phyloP scores from a whole-genome alignment of 345 rosid species.

The Lepidium sativum region DNA sequence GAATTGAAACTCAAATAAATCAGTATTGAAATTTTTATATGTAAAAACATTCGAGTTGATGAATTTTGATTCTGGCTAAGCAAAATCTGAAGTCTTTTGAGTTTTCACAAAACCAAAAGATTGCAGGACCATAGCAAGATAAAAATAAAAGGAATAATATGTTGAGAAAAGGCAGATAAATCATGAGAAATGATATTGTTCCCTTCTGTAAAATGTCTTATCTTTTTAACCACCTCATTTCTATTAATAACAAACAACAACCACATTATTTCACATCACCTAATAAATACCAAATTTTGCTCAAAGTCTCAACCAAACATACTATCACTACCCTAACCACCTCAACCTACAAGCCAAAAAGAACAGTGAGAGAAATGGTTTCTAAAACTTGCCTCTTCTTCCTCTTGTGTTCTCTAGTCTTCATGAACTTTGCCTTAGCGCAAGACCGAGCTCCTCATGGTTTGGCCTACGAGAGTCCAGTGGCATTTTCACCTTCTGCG shows the following conservation, averaged over 20 bases:
- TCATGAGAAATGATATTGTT: conserved; percentile 43
- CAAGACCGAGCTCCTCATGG: conserved; percentile 95
- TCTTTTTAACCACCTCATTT: conserved; percentile 17
- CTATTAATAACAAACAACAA: conserved; percentile 45
- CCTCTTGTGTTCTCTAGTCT: conserved; percentile 23
- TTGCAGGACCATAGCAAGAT: background rate
- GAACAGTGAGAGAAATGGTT: too few relatives aligned
- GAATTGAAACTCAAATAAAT: too few relatives aligned
- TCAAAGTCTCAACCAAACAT: conserved; percentile 21
- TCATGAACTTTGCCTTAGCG: conserved; percentile 34
- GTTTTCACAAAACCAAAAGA: background rate
- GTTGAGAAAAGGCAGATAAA: conserved; percentile 7
- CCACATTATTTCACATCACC: conserved; percentile 23
- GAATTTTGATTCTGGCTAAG: background rate
- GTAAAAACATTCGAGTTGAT: background rate
- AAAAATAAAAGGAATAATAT: background rate
- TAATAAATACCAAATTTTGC: conserved; percentile 43
- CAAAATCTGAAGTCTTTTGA: background rate
- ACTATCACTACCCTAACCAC: conserved; percentile 5
- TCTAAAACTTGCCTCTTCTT: conserved; percentile 31
- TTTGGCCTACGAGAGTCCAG: conserved; percentile 49
- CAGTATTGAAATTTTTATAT: too few relatives aligned
- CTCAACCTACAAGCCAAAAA: conserved; percentile 4
- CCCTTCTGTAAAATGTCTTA: conserved; percentile 25
- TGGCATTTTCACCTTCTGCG: conserved; percentile 75